These are phyloP conservation scores for Nothophoma quercina DNA, from an alignment of 2,329 filamentous ascomycete genomes.

Conservation along the genomic window DNA sequence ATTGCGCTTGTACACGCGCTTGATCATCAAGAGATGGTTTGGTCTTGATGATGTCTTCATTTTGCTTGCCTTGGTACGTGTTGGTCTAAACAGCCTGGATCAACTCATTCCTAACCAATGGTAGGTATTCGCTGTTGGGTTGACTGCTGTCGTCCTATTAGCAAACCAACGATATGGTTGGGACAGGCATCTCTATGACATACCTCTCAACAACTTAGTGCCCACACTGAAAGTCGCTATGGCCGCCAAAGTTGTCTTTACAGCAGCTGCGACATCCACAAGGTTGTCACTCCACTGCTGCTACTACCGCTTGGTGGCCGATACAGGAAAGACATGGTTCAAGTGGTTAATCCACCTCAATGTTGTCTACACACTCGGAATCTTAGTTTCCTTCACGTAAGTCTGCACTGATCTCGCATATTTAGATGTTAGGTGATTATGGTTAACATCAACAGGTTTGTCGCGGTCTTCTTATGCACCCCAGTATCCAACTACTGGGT, in stretches of 20 bases:
- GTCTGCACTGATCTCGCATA: conserved; percentile 21
- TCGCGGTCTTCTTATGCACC: conserved; percentile 51
- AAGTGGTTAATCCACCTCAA: conserved; percentile 50
- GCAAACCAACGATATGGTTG: conserved; percentile 53
- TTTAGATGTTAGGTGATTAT: not conserved
- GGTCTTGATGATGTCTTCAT: conserved; percentile 55
- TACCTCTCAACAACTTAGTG: conserved; percentile 37
- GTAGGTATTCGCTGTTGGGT: conserved; percentile 49
- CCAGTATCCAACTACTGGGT: conserved; percentile 55
- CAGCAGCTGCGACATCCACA: conserved; percentile 53
- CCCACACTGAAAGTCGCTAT: conserved; percentile 50
- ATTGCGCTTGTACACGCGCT: conserved; percentile 51
- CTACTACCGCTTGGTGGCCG: conserved; percentile 55
- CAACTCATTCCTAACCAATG: conserved; percentile 4
- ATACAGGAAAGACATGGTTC: conserved; percentile 52
- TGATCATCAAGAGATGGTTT: conserved; percentile 53
- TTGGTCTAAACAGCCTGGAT: not conserved
- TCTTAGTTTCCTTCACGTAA: conserved; percentile 48
- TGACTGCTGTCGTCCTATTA: conserved; percentile 51
- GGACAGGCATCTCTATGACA: conserved; percentile 55
- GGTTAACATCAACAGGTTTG: conserved; percentile 16
- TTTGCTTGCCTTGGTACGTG: conserved; percentile 48
- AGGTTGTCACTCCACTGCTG: conserved; percentile 55
- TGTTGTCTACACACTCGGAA: conserved; percentile 46
- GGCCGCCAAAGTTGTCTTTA: conserved; percentile 53